A percentile compares a stretch with the other conserved stretches of the same genome.
These are phyloP conservation scores for Aspergillus pseudonomiae DNA, from an alignment of 2,329 filamentous ascomycete species.

Conservation along the genomic window DNA sequence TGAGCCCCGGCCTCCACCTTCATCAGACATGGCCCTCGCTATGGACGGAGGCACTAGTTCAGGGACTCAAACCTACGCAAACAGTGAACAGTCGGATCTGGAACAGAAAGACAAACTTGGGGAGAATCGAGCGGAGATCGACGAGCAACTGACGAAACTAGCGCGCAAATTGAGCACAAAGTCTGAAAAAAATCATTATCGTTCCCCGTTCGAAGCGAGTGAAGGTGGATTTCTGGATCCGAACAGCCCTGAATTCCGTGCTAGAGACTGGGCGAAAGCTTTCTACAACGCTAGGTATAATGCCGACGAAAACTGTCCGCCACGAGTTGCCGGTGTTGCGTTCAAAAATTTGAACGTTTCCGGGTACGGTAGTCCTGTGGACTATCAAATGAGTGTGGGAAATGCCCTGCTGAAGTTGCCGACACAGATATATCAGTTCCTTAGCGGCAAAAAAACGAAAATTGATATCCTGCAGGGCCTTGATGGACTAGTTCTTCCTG, in stretches of 20 bases:
- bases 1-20: not conserved
- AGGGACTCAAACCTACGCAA: not conserved
- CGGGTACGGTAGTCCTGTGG: constrained; percentile 11
- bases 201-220: constrained; percentile 4
- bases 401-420: constrained; percentile 8
- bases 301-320: not conserved
- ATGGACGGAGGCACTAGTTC: not conserved
- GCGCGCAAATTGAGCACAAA: constrained; percentile 11
- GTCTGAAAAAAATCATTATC: constrained; percentile 6
- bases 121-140: not conserved
- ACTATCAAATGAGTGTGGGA: constrained; percentile 32
- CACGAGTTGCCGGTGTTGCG: constrained; percentile 14
- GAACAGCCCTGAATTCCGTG: constrained; percentile 12
- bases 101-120: not conserved
- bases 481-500: constrained; percentile 57
- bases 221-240: constrained; percentile 12
- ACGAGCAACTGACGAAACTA: constrained; percentile 8
- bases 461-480: constrained; percentile 62
- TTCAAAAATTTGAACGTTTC: constrained; percentile 12
- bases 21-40: not conserved
- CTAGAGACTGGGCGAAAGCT: constrained; percentile 15
- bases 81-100: not conserved
- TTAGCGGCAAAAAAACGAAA: not conserved
- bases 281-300: constrained; percentile 19
- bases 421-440: not conserved